Base-by-base conservation (phyloP, 2,329 filamentous ascomycete species). In the Leptographium flavum region DNA sequence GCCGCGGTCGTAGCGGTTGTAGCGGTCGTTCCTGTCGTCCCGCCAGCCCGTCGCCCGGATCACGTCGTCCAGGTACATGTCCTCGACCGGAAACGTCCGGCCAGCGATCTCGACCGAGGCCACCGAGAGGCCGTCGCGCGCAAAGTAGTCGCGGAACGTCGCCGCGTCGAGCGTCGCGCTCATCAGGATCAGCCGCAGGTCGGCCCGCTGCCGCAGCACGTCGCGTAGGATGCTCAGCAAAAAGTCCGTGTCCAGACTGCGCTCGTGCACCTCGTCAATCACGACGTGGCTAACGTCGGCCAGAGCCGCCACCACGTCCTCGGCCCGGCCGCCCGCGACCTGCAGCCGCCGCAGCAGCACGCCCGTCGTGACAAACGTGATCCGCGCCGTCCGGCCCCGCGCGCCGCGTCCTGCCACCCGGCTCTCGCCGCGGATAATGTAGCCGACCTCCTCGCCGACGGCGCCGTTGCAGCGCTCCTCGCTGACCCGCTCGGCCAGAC, bases 351-450 rank as follows among this genome's bases (percentile, higher is more conserved):
- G 73, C 17, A 98, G 72, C 32, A 98, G 68, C 3, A 98, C 87
- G 76, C 90, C 90, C 10, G 90, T 95, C 0, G 90, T 98, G 49
- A 95, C 85, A 58, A 96, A 96, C 0, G 85, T 94, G 55, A 96
- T 93, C 61, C 83, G 90, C 0, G 92, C 96, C 38, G 39, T 43
- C 76, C 30, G 70, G 21, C 35, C 13, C 21, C 35, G 35, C 7
- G 10, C 19, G 10, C 22, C 38, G 76, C 21, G 70, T 15, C 65
- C 64, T 47, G 76, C 82, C 35, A 79, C 71, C 55, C 83, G 88
- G 30, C 83, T 90, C 60, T 96, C 90, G 51, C 90, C 90, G 49
- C 90, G 80, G 54, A 98, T 95, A 7, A 81, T 76, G 58, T 94
- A 96, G 6, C 90, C 90, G 31, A 96, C 80, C 60, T 96, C 90